Conservation (phyloP, 176 grass and related monocot genomes). For the Triticum urartu region DNA sequence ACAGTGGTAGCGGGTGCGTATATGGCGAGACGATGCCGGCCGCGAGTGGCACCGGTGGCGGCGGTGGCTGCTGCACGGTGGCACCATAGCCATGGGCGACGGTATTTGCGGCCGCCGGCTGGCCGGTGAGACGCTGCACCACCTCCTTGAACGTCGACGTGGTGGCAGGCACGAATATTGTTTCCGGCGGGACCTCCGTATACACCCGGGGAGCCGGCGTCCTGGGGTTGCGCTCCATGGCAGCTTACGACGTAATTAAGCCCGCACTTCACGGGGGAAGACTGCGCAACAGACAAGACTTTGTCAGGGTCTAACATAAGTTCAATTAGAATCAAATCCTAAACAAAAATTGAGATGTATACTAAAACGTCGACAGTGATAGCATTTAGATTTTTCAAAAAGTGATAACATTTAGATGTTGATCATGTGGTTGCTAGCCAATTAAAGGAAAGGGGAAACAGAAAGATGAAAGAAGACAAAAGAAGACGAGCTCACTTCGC, state of each 20-base stretch:
- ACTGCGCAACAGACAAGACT: neutral
- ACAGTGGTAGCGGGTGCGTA: neutral
- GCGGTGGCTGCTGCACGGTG: neutral
- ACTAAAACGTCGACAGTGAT: neutral
- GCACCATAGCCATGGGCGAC: neutral
- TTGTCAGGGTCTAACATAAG: neutral
- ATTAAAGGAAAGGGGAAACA: neutral
- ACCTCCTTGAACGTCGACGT: slow-evolving; percentile 32
- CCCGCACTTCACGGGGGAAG: neutral
- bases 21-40: neutral
- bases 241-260: neutral
- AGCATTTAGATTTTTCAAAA: neutral
- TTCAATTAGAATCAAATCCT: neutral
- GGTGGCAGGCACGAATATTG: neutral
- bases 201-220: neutral
- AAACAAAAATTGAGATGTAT: neutral
- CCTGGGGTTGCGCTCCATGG: slow-evolving; percentile 13
- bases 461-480: neutral
- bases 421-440: neutral
- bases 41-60: neutral
- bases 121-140: slow-evolving; percentile 39
- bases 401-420: neutral
- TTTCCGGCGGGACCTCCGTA: neutral
- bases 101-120: neutral
- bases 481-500: too few relatives aligned